Evolutionary conservation across 225 moss, liverwort and hornwort genomes (phyloP), one percentile per base, ranked within the genome.

Genomic region (Takakia lepidozioides): DNA sequence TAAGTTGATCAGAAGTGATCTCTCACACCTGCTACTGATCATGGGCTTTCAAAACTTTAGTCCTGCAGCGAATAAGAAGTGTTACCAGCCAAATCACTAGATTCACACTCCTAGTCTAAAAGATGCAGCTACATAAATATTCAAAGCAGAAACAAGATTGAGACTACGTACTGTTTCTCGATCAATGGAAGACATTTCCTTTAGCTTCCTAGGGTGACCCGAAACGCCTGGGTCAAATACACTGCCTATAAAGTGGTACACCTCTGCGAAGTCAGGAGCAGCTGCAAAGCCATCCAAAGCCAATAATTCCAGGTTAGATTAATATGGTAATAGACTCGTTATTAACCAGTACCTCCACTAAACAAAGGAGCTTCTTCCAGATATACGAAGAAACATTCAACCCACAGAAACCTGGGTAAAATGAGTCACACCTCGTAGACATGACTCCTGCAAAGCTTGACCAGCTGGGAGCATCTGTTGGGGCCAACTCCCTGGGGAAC

Each of bases 221-320:
- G 63, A 29, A 17, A 71, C 78, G 7, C 71, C 79, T 27, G 77
- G 75, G 67, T 93, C 87, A 21, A 99, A 99, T 23, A 91, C 91
- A 34, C 81, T 91, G 54, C 98, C 98, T 29, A 99, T 99, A 45
- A 99, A 99, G 65, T 83, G 82, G 71, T 99, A 99, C 0, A 99
- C 98, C 76, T 88, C 91, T 27, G 81, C 82, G 27, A 99, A 99
- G 57, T 99, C 90, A 17, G 91, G 98, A 35, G 81, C 70, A 48
- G 87, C 98, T 99, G 83, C 32, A n/a, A n/a, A n/a, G n/a, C n/a
- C n/a, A n/a, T n/a, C n/a, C n/a, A n/a, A n/a, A n/a, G n/a, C n/a
- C n/a, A n/a, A n/a, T n/a, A n/a, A n/a, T n/a, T n/a, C n/a, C n/a
- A n/a, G n/a, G n/a, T n/a, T n/a, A n/a, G n/a, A n/a, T n/a, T n/a